phyloP scores from a whole-genome alignment of 2,329 filamentous ascomycete genomes.

The Piedraia hortae region DNA sequence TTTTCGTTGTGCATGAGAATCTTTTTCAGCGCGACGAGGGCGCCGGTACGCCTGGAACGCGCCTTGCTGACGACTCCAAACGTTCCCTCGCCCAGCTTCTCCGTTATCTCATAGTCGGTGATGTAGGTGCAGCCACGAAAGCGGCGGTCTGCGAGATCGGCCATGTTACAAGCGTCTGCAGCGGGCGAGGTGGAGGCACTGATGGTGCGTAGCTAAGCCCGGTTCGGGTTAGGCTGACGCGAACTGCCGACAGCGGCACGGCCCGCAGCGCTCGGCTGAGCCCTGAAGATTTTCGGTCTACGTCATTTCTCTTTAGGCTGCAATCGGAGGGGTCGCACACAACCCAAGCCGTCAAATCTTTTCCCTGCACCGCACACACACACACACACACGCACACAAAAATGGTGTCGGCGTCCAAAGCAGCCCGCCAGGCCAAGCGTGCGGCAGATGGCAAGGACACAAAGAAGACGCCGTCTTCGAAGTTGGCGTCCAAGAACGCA shows the following conservation, averaged over 20 bases:
- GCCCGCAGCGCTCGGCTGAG: too few relatives aligned
- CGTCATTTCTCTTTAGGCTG: too few relatives aligned
- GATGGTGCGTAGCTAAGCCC: too few relatives aligned
- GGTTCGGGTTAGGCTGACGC: too few relatives aligned
- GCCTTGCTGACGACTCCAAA: conserved; percentile 94
- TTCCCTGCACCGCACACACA: background rate
- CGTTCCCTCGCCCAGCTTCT: conserved; percentile 75
- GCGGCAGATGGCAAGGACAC: conserved; percentile 42
- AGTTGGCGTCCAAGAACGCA: conserved; percentile 36
- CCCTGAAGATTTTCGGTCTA: too few relatives aligned
- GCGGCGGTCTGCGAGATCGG: conserved; percentile 24
- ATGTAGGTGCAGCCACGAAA: conserved; percentile 73
- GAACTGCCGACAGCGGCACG: too few relatives aligned
- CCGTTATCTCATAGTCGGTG: conserved; percentile 45
- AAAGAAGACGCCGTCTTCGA: conserved; percentile 48
- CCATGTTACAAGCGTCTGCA: too few relatives aligned
- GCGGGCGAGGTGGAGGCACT: too few relatives aligned
- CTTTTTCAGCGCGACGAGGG: conserved; percentile 76
- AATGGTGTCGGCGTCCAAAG: conserved; percentile 43
- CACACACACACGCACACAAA: conserved; percentile 5
- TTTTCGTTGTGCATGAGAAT: conserved; percentile 99
- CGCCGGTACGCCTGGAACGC: conserved; percentile 43
- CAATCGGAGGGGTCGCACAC: too few relatives aligned
- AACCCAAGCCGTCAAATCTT: conserved; percentile 1
- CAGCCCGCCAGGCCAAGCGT: conserved; percentile 38